Base-by-base conservation (phyloP, 176 grass and related monocot genomes). In the Aegilops sharonensis region DNA sequence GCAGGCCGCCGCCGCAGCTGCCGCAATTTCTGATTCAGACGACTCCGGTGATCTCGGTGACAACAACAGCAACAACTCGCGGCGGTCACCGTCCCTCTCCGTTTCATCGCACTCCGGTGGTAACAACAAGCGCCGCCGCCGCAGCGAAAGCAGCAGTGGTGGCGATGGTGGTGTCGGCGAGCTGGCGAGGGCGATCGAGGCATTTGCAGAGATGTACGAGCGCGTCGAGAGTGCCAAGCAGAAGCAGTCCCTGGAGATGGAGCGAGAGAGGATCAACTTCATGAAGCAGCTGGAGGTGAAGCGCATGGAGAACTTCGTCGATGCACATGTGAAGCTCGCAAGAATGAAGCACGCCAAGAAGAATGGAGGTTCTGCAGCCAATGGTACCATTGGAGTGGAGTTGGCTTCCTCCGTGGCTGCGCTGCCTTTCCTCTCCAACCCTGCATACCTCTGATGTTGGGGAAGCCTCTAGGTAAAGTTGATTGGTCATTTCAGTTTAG, bases 181-280 rank as follows among this genome's bases (percentile, higher is more conserved):
- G 54, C 83, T 99, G 40, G 94, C 97, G 5, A 90, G 84, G 80
- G 97, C 97, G 4, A 96, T 99, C 17, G 85, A 91, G 67, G 85
- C 86, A 30, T 95, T 99, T 39, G 90, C 94, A 1, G 90, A 99
- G 87, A 94, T 99, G 84, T 99, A 99, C 3, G 97, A 99, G 87
- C 89, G 83, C 23, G 87, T 99, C 14, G 97, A 99, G 90, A 84
- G 68, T 23, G 79, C 92, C 64, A 96, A 95, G 67, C 97, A 96
- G 72, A 90, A 85, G 43, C 92, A 99, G 68, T 85, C 75, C 6
- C 70, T 99, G 35, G 97, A 99, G 68, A 91, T 96, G 59, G 97
- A 99, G 83, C 90, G 90, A 47, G 89, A 96, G 81, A 67, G 94
- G 27, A 93, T 99, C 29, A 90, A 94, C 57, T 99, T 96, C 29